phyloP scores from a whole-genome alignment of 306 rosid genomes.

The Sicyos edulis region DNA sequence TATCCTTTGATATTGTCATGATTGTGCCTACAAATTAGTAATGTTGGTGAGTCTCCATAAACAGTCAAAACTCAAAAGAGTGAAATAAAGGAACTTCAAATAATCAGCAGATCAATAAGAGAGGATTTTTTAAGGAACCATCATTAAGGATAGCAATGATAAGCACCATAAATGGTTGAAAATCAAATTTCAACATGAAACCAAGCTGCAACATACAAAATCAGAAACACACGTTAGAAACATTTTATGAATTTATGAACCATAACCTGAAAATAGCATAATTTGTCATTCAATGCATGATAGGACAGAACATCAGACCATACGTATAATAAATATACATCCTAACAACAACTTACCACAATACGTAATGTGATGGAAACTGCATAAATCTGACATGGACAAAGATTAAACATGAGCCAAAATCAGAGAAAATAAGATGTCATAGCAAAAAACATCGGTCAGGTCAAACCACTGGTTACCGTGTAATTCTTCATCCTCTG shows the following conservation, averaged over 20 bases:
- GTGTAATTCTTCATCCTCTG: constrained; percentile 99
- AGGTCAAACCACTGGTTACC: constrained; percentile 24
- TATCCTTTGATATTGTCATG: constrained; percentile 96
- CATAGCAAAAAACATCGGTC: neutral
- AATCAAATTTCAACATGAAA: constrained; percentile 96
- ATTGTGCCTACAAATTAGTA: constrained; percentile 60
- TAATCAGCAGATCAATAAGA: too few relatives aligned
- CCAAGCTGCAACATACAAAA: constrained; percentile 71
- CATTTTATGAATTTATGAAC: too few relatives aligned
- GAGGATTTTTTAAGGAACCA: constrained; percentile 45
- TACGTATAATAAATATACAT: too few relatives aligned
- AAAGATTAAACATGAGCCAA: neutral
- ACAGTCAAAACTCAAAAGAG: neutral
- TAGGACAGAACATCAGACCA: too few relatives aligned
- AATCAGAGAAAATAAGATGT: neutral
- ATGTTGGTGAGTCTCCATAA: neutral
- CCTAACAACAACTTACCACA: constrained; percentile 46
- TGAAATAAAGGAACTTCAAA: neutral
- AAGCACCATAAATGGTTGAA: constrained; percentile 98
- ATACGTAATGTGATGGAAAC: constrained; percentile 97
- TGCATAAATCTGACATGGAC: constrained; percentile 72
- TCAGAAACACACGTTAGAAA: neutral
- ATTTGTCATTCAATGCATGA: neutral
- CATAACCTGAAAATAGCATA: neutral
- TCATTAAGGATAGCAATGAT: constrained; percentile 93